Conservation (phyloP, 2,329 filamentous ascomycete species). For the Alternaria brassicicola region DNA sequence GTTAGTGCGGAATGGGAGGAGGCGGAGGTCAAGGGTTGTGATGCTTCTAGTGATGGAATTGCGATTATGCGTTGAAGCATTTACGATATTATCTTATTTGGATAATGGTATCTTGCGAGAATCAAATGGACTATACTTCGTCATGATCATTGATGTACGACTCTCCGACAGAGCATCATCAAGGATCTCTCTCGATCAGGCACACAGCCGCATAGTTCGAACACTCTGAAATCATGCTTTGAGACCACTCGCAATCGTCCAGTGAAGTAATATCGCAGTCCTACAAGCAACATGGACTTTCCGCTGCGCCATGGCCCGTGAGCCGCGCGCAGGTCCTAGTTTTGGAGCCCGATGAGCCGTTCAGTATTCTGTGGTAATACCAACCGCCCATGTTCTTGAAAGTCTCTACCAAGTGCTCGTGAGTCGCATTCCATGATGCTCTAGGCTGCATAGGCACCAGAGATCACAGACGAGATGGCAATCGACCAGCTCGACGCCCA, state of each 20-base stretch:
- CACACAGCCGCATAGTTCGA: background rate
- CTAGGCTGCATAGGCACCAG: background rate
- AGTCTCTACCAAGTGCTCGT: background rate
- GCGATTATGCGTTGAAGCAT: constrained; percentile 19
- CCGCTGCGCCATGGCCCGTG: background rate
- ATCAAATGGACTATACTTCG: background rate
- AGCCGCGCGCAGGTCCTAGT: background rate
- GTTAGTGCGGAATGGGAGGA: constrained; percentile 46
- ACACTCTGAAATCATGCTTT: background rate
- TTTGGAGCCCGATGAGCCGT: background rate
- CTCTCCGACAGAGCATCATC: background rate
- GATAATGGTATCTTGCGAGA: background rate
- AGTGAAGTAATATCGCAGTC: background rate
- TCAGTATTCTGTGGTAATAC: background rate
- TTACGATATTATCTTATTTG: background rate
- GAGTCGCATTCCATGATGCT: background rate
- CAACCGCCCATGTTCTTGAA: background rate
- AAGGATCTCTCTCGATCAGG: background rate
- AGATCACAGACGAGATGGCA: background rate
- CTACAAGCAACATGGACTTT: background rate
- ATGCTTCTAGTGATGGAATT: constrained; percentile 30
- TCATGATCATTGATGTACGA: background rate
- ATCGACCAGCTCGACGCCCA: background rate
- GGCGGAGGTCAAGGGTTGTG: constrained; percentile 24
- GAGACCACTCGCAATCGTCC: background rate